Percentiles rank a stretch among this genome's conserved stretches.
phyloP scores from a whole-genome alignment of 2,329 filamentous ascomycete genomes.

The Botrytis byssoidea region DNA sequence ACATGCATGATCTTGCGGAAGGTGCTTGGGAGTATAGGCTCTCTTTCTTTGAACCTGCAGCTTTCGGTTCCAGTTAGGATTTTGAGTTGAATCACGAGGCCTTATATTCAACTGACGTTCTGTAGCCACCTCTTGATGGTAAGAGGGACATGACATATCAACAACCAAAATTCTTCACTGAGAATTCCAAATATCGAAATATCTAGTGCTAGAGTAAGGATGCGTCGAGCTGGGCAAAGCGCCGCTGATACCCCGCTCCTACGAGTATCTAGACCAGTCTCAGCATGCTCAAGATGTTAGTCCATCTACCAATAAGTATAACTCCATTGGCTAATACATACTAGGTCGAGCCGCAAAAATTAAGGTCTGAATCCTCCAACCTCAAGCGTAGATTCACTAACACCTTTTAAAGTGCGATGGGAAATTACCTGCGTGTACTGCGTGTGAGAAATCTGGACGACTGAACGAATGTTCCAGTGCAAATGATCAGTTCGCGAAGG shows the following conservation, averaged over 20 bases:
- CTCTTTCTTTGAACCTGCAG: background rate
- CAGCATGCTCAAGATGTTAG: slow-evolving; percentile 74
- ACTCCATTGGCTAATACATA: slow-evolving; percentile 5
- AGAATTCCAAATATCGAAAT: background rate
- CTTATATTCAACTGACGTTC: slow-evolving; percentile 7
- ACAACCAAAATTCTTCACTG: background rate
- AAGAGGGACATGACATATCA: slow-evolving; percentile 1
- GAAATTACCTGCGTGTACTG: slow-evolving; percentile 90
- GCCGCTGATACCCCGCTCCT: slow-evolving; percentile 53
- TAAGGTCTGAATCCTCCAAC: slow-evolving; percentile 55
- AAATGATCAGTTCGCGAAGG: slow-evolving; percentile 92
- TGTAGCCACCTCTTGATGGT: background rate
- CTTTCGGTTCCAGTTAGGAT: background rate
- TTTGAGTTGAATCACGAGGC: background rate
- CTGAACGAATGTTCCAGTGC: slow-evolving; percentile 87
- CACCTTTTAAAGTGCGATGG: slow-evolving; percentile 70
- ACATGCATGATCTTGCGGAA: slow-evolving; percentile 1
- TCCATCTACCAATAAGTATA: slow-evolving; percentile 17
- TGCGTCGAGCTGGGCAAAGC: slow-evolving; percentile 31
- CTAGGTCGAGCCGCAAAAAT: slow-evolving; percentile 83
- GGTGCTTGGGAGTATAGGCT: background rate
- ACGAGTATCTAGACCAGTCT: slow-evolving; percentile 74
- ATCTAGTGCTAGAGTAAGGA: slow-evolving; percentile 18
- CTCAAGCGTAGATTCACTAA: slow-evolving; percentile 26
- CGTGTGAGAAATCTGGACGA: slow-evolving; percentile 88